phyloP scores from a whole-genome alignment of 768 basidiomycete species.

The Serendipita sp. region DNA sequence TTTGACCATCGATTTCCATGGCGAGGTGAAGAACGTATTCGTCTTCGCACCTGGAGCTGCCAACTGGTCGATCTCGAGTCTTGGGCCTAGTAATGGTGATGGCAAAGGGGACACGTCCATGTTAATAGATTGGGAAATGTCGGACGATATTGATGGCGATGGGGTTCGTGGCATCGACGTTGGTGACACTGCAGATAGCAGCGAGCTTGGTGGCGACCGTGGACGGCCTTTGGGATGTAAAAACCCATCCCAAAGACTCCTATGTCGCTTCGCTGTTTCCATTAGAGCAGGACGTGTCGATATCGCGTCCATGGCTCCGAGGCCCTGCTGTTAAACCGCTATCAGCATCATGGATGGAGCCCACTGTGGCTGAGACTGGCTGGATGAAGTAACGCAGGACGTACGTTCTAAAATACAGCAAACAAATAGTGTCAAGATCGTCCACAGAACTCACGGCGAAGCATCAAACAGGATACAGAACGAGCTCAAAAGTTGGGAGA shows the following conservation, averaged over 20 bases:
- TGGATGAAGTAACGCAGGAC: background rate
- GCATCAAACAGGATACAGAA: background rate
- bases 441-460: background rate
- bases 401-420: background rate
- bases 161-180: background rate
- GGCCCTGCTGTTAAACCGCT: background rate
- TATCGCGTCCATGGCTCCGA: background rate
- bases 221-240: background rate
- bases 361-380: no score
- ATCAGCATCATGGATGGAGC: background rate
- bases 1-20: constrained; percentile 6
- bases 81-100: background rate
- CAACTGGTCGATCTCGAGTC: constrained; percentile 9
- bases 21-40: constrained; percentile 22
- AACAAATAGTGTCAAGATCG: background rate
- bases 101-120: constrained; percentile 3
- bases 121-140: background rate
- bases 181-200: background rate
- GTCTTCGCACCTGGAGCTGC: constrained; percentile 24
- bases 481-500: background rate
- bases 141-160: background rate
- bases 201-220: background rate
- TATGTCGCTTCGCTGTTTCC: background rate
- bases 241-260: background rate
- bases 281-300: background rate